Evolutionary conservation across 352 stramenopile species (phyloP).

Genomic region (Pythium sukuiense): DNA sequence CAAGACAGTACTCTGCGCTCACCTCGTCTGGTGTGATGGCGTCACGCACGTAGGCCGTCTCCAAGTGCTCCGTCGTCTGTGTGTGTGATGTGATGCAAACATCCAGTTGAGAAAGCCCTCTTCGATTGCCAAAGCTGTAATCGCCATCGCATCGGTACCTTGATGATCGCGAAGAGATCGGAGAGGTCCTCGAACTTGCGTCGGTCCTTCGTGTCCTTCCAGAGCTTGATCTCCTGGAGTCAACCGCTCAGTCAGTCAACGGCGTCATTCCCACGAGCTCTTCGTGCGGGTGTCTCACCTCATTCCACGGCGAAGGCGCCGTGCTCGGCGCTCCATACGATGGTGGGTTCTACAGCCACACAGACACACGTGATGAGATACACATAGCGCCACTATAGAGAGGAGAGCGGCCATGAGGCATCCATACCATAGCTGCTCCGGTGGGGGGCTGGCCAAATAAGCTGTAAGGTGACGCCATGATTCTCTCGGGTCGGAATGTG

Average conservation of each 20-base stretch:
- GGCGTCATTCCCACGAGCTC: neutral
- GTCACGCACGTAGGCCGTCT: conserved; percentile 96
- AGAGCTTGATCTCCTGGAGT: conserved; percentile 73
- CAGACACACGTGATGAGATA: neutral
- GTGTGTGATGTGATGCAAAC: neutral
- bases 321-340: conserved; percentile 7
- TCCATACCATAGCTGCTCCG: conserved; percentile 11
- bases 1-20: conserved; percentile 5
- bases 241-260: neutral
- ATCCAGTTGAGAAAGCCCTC: neutral
- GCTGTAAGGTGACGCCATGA: conserved; percentile 12
- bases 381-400: too few species aligned
- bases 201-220: conserved; percentile 81
- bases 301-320: conserved; percentile 17
- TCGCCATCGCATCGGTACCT: conserved; percentile 40
- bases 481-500: neutral
- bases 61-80: conserved; percentile 94
- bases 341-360: neutral
- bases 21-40: conserved; percentile 92
- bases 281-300: conserved; percentile 10
- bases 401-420: neutral
- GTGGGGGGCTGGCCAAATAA: neutral
- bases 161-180: conserved; percentile 97
- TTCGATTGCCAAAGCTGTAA: neutral
- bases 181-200: conserved; percentile 88